Base-by-base conservation (phyloP, 257 asterid species). In the Nicotiana attenuata region DNA sequence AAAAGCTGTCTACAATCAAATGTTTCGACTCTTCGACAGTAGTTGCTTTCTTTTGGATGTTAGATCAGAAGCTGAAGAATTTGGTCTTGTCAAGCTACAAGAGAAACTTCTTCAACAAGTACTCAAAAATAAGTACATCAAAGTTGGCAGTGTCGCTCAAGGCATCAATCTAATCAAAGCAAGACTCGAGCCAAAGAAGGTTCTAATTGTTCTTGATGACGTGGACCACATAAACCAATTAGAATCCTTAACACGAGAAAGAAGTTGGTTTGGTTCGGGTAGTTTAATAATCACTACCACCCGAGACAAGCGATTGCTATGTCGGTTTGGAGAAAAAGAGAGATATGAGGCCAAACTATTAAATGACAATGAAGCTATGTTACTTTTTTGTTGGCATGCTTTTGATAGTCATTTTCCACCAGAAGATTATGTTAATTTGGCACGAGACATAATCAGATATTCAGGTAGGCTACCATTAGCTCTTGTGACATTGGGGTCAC, bases 201-300 rank as follows among this genome's bases (percentile, higher is more conserved):
- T 17, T 56, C 26, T 56, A 56, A 17, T 56, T 17, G 24, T 56
- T 56, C 63, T 56, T 56, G 63, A 80, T 80, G 78, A 80, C n/a
- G 45, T 80, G 60, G 66, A 80, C 22, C 64, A 65, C 26, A 15
- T 4, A 35, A 11, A 14, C 83, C 83, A 64, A 13, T 28, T 80
- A 19, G 14, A 80, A 16, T 3, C 61, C 15, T 28, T 80, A 65
- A 26, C 38, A 17, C 28, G 69, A 59, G 53, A 17, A 35, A 35
- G 41, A 35, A 35, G 63, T 10, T 75, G 85, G 85, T 82, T 82
- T 82, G 65, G 50, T 47, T 14, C 10, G 7, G 85, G 81, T 15
- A 82, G 85, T 20, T 10, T 55, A 29, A 63, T 82, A 33, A 45
- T 82, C 14, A 47, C 47, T 31, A 82, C 75, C 7, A 82, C 85